Evolutionary conservation across 2,329 filamentous ascomycete genomes (phyloP), one percentile per base, ranked within the genome.

Genomic region (Hypoxylon sp.): DNA sequence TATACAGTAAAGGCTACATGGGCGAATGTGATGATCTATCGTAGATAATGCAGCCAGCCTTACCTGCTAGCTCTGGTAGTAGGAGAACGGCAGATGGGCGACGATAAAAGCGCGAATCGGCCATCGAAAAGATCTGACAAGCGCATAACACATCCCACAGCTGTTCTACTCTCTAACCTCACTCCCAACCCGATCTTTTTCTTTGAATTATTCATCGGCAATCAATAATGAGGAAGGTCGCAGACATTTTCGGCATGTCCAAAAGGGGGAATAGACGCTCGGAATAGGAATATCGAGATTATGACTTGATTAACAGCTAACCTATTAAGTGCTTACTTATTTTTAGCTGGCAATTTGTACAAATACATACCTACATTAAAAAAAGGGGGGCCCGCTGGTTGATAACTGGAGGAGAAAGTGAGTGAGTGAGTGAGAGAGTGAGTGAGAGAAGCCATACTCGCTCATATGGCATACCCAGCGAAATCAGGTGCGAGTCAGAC

Each of bases 41-140:
- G 47, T 51, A 24, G 55, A 53, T 55, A 48, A 58, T 52, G 49
- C 33, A 54, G 18, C 52, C 31, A 53, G 47, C 37, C 48, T 52
- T 58, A 40, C 40, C n/a, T n/a, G n/a, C n/a, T n/a, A n/a, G n/a
- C n/a, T n/a, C n/a, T 23, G 10, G 29, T 8, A 26, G 31, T 11
- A 27, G 17, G 21, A 31, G n/a, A n/a, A 24, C n/a, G n/a, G n/a
- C n/a, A n/a, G n/a, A n/a, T n/a, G n/a, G n/a, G n/a, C n/a, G n/a
- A n/a, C n/a, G n/a, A n/a, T n/a, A n/a, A n/a, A n/a, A n/a, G n/a
- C n/a, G n/a, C n/a, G n/a, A n/a, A n/a, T n/a, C n/a, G n/a, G n/a
- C n/a, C n/a, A n/a, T n/a, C 17, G 3, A 35, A 26, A 20, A 4
- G 11, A 47, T n/a, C n/a, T n/a, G n/a, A n/a, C n/a, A n/a, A n/a